These are phyloP conservation scores for Candida quercuum DNA, from an alignment of 805 yeast genomes.

Conservation along the genomic window DNA sequence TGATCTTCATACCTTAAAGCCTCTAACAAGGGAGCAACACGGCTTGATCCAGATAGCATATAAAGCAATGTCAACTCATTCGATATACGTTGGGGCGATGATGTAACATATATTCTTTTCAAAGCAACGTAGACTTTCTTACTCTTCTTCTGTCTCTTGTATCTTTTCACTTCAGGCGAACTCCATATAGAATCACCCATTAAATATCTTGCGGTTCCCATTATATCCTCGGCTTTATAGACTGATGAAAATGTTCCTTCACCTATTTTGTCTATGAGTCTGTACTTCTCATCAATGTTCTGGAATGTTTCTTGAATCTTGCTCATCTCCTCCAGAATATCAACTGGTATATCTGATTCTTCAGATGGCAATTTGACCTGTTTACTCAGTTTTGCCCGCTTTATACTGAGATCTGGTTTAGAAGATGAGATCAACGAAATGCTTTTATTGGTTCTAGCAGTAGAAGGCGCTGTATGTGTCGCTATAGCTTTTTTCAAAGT, in stretches of 20 bases:
- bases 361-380: slow-evolving; percentile 23
- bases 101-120: slow-evolving; percentile 90
- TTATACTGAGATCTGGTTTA: not conserved
- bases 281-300: slow-evolving; percentile 33
- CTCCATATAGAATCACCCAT: slow-evolving; percentile 30
- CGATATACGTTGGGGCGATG: slow-evolving; percentile 86
- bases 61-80: slow-evolving; percentile 81
- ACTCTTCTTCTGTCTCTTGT: slow-evolving; percentile 33
- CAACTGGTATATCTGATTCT: slow-evolving; percentile 42
- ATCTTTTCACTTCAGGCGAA: slow-evolving; percentile 20
- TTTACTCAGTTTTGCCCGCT: slow-evolving; percentile 4
- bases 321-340: slow-evolving; percentile 53
- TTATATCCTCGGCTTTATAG: slow-evolving; percentile 59
- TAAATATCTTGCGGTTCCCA: slow-evolving; percentile 26
- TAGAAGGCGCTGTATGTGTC: not conserved
- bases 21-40: slow-evolving; percentile 86
- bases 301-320: slow-evolving; percentile 50
- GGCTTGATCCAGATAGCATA: slow-evolving; percentile 57
- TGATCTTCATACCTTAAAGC: slow-evolving; percentile 87
- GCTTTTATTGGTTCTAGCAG: not conserved
- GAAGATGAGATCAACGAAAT: not conserved
- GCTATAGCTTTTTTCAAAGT: not conserved
- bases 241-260: slow-evolving; percentile 93
- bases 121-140: slow-evolving; percentile 60
- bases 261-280: slow-evolving; percentile 44